Evolutionary conservation across 331 rosid genomes (phyloP), one percentile per base, ranked within the genome.

Genomic region (Prunus yedoensis): DNA sequence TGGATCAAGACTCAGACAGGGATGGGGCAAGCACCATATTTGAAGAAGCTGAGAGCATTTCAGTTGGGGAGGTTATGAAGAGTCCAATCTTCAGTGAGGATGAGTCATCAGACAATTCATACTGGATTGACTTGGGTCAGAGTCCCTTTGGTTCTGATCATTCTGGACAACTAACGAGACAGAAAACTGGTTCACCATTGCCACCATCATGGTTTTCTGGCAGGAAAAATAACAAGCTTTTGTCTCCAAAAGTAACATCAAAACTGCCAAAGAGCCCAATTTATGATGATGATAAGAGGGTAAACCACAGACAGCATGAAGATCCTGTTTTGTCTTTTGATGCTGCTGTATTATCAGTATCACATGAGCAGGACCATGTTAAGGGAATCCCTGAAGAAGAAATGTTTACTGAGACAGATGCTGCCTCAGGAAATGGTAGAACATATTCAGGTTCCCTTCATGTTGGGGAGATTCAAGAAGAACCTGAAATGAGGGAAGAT

Each of bases 111-210:
- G 87, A 86, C 45, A 80, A 83, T 71, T 83, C 89, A 14, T 80
- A 70, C 83, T 86, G 89, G 89, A 86, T 86, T 64, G 89, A 86
- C 78, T 78, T 83, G 77, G 89, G 89, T 61, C 85, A 83, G 79
- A 86, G 89, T 58, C 87, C 89, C 3, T 66, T 74, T 4, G 87
- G 85, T 52, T 86, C 85, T 67, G 89, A 83, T 80, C 61, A 83
- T 66, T 86, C 89, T 63, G 76, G 75, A 81, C 84, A 80, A 70
- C 45, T 74, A n/a, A 59, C 57, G 67, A 82, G 74, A 68, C 84
- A 46, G n/a, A 79, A 79, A 53, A 41, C 82, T 23, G 70, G 80
- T 50, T 85, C 87, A 0, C 86, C 86, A n/a, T 64, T 82, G 67
- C 89, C 86, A 14, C 82, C 80, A 38, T 79, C 84, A 20, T 85